Evolutionary conservation across 169 alveolate species (phyloP), one percentile per base, ranked within the genome.

Genomic region (Cyclospora cayetanensis): DNA sequence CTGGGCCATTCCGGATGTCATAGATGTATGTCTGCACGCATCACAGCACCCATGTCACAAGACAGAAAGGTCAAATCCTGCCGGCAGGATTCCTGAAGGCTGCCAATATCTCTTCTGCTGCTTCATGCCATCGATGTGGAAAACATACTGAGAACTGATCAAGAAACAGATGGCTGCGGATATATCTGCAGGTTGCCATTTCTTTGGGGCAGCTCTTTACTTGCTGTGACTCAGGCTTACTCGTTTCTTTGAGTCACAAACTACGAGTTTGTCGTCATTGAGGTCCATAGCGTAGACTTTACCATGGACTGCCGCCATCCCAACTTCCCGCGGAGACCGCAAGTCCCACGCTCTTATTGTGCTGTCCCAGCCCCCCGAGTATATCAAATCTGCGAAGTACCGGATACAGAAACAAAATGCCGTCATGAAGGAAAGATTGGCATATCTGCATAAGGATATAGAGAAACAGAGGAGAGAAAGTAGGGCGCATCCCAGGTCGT

Each of bases 351-450:
- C 94, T 22, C 86, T 46, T 34, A 90, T 39, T 9, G 66, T 63
- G 43, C 55, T 80, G 80, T 90, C 94, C 94, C 94, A 90, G 27
- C 94, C 94, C n/a, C 89, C 91, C 27, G 94, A 52, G 91, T 90
- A 90, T 41, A 90, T 53, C 42, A 79, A 53, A 53, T 90, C 94
- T 90, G 91, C 25, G 18, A n/a, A 31, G 34, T 15, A 66, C n/a
- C 18, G 43, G 43, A 18, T 15, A 35, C 5, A 27, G 34, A 25
- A 60, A 22, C 4, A 9, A 25, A 60, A 22, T 12, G 74, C n/a
- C 9, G 22, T 12, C 9, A 60, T 12, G 74, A 60, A 27, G 34
- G 11, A 60, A 60, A 46, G 60, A 46, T 7, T 46, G 60, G 15
- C 15, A 46, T 46, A 46, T 46, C 60, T 46, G 7, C 60, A 46